Percentiles rank a stretch among this genome's conserved stretches.
These are phyloP conservation scores for Inga laurina DNA, from an alignment of 306 rosid species.

Conservation along the genomic window DNA sequence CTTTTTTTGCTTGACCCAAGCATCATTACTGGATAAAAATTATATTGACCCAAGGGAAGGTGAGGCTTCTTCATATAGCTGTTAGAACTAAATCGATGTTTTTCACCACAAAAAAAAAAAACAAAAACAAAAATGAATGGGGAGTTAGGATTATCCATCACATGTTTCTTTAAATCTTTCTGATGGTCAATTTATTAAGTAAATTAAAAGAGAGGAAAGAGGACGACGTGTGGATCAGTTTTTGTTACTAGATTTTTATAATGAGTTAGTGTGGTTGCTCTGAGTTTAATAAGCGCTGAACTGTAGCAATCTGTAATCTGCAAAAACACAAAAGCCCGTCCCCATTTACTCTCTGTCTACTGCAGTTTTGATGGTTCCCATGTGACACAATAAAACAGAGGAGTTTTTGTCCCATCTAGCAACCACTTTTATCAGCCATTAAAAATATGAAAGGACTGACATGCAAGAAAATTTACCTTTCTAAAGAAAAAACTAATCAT, in stretches of 20 bases:
- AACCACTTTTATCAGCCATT: background rate
- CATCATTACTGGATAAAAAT: background rate
- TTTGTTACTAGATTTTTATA: background rate
- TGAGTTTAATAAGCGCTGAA: conserved; percentile 19
- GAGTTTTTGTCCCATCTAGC: background rate
- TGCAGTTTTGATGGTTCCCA: conserved; percentile 15
- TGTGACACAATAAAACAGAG: background rate
- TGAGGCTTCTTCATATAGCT: background rate
- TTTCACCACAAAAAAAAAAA: background rate
- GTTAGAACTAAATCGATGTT: conserved; percentile 18
- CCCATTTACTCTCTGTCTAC: conserved; percentile 4
- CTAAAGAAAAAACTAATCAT: background rate
- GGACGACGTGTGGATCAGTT: conserved; percentile 7
- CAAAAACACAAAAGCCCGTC: conserved; percentile 30
- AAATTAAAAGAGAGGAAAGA: conserved; percentile 22
- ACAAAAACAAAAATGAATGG: background rate
- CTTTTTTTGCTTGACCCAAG: background rate
- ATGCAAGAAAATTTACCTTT: background rate
- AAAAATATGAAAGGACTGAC: background rate
- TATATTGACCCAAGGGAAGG: background rate
- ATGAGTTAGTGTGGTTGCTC: background rate
- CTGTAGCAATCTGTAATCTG: background rate
- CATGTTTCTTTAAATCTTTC: conserved; percentile 19
- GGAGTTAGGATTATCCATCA: background rate
- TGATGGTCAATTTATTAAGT: conserved; percentile 13